Base-by-base conservation (phyloP, 371 early-diverging fungal species). In the Mortierella sp. region DNA sequence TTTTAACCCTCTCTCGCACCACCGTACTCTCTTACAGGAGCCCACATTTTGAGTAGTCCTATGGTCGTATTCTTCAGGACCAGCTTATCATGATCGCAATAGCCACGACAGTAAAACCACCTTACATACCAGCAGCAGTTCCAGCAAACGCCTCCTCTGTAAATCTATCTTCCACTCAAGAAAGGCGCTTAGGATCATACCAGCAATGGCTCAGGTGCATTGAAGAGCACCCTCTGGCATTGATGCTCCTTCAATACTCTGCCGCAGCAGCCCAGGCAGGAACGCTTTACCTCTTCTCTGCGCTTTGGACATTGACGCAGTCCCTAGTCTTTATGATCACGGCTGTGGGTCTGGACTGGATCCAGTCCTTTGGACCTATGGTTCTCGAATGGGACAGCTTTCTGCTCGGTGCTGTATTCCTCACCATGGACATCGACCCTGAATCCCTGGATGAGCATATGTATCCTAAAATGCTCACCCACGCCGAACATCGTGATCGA, bases 331-430 rank as follows among this genome's bases (percentile, higher is more conserved):
- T 46, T 51, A 54, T 64, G 31, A 23, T 44, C n/a, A 58, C 59
- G 1, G 63, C 44, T 4, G 53, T 63, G 24, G 37, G 59, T 1
- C 26, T 70, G 30, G 56, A 47, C 34, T 70, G 70, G 63, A 53
- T 64, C 46, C 70, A 70, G 23, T 41, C 64, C 2, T 42, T 52
- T 27, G 64, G 70, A 8, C 59, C 64, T 7, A 32, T 53, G 48
- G 37, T 63, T 19, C 43, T 57, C 6, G 44, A 53, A 3, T 70
- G 70, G 70, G 70, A 70, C 21, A 56, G 46, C 30, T 63, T 70
- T 32, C 53, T 70, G 6, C 32, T 63, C 21, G 70, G 70, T 6
- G 57, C 70, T 5, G 37, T 70, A 39, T 70, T 70, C 32, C 47
- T 70, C 31, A 54, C 54, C 39, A 53, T 70, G 43, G 46, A 58